Percentiles rank a stretch among this genome's conserved stretches.
Conservation (phyloP, 179 eudicot species). For the Heliamphora pulchella region DNA sequence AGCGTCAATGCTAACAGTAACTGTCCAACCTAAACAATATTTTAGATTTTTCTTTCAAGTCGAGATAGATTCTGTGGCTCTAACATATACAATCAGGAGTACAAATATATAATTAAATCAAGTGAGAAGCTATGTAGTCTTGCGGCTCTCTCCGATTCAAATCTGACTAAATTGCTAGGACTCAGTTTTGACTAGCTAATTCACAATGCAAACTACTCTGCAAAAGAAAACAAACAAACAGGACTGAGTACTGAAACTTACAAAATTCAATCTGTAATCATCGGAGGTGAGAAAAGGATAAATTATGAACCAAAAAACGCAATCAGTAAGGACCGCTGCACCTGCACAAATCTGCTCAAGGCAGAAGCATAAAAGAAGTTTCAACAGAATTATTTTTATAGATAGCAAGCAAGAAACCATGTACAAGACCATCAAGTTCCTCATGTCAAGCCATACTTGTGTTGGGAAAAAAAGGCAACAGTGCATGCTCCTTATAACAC, state of each 20-base stretch:
- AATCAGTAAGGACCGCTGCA: constrained; percentile 74
- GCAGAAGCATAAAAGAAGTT: constrained; percentile 10
- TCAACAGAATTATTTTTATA: neutral
- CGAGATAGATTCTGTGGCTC: neutral
- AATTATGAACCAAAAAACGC: constrained; percentile 73
- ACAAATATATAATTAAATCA: neutral
- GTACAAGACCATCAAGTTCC: neutral
- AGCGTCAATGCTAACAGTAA: neutral
- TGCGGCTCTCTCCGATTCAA: neutral
- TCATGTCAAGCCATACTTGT: neutral
- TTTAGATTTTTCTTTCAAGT: neutral
- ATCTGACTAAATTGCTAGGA: neutral
- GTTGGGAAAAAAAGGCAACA: neutral
- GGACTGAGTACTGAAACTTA: constrained; percentile 33
- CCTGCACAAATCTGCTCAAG: constrained; percentile 60
- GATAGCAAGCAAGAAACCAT: neutral
- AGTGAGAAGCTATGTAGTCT: neutral
- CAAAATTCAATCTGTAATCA: constrained; percentile 40
- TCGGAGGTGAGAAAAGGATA: constrained; percentile 49
- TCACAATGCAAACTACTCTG: neutral
- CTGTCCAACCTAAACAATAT: neutral
- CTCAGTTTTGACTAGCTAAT: neutral
- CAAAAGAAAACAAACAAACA: neutral
- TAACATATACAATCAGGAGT: neutral
- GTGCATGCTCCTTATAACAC: too few relatives aligned